These are phyloP conservation scores for Phoma sp. DNA, from an alignment of 2,329 filamentous ascomycete species.

Conservation along the genomic window DNA sequence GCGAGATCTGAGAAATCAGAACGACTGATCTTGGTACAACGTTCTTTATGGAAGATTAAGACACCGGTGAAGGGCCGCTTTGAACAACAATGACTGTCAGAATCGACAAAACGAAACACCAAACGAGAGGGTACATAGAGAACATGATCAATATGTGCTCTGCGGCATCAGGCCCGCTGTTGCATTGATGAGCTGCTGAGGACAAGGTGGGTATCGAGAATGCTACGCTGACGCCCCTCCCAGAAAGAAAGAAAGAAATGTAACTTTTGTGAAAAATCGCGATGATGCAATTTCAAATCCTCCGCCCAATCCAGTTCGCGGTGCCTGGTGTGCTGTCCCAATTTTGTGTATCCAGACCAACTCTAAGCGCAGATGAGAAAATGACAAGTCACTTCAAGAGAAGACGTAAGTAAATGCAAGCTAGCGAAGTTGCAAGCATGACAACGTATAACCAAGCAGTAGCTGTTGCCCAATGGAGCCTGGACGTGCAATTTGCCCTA, in stretches of 20 bases:
- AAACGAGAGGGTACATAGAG: neutral
- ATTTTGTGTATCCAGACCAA: neutral
- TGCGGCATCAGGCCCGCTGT: neutral
- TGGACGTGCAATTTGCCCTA: neutral
- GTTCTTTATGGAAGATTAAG: neutral
- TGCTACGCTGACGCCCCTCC: slow-evolving; percentile 11
- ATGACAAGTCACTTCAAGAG: neutral
- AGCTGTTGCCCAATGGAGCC: neutral
- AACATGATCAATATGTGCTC: neutral
- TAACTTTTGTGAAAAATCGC: neutral
- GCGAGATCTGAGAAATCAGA: no score
- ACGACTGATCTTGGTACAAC: no score
- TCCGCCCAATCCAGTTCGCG: neutral
- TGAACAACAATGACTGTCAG: neutral
- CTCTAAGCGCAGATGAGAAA: neutral
- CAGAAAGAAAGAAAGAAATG: neutral
- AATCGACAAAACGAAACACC: neutral
- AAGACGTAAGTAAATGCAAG: neutral
- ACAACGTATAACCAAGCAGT: neutral
- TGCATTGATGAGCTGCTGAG: neutral
- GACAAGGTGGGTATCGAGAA: slow-evolving; percentile 14
- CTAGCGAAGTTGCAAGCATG: neutral
- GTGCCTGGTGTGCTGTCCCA: neutral
- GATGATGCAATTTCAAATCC: neutral
- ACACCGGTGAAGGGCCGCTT: no score